Evolutionary conservation across 805 yeast species (phyloP).

Genomic region (Candida maesae): DNA sequence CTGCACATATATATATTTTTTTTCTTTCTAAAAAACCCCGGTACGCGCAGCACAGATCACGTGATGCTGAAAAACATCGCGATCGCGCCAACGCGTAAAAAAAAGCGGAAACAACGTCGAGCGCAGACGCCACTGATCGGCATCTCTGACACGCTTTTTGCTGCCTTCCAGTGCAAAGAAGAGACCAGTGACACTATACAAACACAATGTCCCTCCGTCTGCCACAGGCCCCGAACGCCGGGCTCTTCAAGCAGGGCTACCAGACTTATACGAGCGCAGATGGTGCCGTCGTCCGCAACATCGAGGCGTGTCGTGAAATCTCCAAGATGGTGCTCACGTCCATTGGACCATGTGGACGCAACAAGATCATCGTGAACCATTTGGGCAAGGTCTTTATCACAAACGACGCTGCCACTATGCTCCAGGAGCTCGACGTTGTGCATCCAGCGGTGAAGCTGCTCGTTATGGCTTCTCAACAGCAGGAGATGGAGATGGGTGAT

Average conservation of each 20-base stretch:
- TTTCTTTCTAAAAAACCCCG: too few species aligned
- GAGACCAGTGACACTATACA: too few species aligned
- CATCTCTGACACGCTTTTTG: too few species aligned
- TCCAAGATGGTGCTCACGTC: slow-evolving; percentile 89
- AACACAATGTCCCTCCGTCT: slow-evolving; percentile 75
- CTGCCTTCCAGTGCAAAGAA: too few species aligned
- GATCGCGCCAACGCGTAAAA: too few species aligned
- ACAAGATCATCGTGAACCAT: slow-evolving; percentile 90
- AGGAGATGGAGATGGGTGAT: slow-evolving; percentile 96
- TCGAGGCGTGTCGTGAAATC: slow-evolving; percentile 92
- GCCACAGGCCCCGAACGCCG: slow-evolving; percentile 91
- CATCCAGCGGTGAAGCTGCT: slow-evolving; percentile 96
- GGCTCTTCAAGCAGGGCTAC: slow-evolving; percentile 94
- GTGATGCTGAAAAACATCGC: too few species aligned
- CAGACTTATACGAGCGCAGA: slow-evolving; percentile 82
- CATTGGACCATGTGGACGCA: slow-evolving; percentile 96
- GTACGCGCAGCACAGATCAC: too few species aligned
- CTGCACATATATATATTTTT: too few species aligned
- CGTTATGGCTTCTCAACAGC: slow-evolving; percentile 96
- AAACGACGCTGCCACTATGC: slow-evolving; percentile 97
- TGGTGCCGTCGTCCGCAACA: slow-evolving; percentile 91
- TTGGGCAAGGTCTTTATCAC: slow-evolving; percentile 84
- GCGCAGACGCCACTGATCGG: too few species aligned
- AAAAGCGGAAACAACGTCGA: too few species aligned
- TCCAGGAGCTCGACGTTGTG: slow-evolving; percentile 86